Evolutionary conservation across 164 flowering plant genomes (phyloP).

Genomic region (Chloranthus sessilifolius): DNA sequence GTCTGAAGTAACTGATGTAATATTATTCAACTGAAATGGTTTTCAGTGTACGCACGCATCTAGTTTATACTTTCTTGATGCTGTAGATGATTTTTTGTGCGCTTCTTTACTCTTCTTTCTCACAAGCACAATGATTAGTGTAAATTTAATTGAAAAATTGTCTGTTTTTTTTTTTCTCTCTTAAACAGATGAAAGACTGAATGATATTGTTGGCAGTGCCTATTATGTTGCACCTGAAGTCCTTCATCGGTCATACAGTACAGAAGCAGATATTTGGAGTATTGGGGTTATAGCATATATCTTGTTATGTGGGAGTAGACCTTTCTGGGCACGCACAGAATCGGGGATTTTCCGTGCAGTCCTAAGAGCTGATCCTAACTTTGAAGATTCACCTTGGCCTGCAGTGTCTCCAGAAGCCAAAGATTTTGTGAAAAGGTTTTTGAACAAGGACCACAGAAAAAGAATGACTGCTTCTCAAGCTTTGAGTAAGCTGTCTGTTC

Average conservation of each 20-base stretch:
- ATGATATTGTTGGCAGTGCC: slow-evolving; percentile 99
- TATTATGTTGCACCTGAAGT: slow-evolving; percentile 99
- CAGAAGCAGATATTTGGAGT: slow-evolving; percentile 99
- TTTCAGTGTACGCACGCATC: too few relatives aligned
- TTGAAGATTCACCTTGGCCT: slow-evolving; percentile 77
- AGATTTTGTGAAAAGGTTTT: slow-evolving; percentile 57
- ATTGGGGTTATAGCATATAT: slow-evolving; percentile 93
- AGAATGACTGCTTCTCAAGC: slow-evolving; percentile 74
- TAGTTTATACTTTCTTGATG: too few relatives aligned
- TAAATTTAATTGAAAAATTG: too few relatives aligned
- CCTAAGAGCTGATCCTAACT: slow-evolving; percentile 91
- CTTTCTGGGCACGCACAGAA: slow-evolving; percentile 99
- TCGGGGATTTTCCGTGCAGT: slow-evolving; percentile 99
- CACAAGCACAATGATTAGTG: too few relatives aligned
- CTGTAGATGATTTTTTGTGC: too few relatives aligned
- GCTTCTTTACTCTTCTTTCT: too few relatives aligned
- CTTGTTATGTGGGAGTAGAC: slow-evolving; percentile 95
- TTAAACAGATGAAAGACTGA: slow-evolving; percentile 81
- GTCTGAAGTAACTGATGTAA: too few relatives aligned
- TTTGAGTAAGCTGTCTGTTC: slow-evolving; percentile 36
- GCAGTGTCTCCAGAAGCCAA: slow-evolving; percentile 50
- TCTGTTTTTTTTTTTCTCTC: too few relatives aligned
- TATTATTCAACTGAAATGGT: too few relatives aligned
- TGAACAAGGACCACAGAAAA: slow-evolving; percentile 59
- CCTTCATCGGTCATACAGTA: slow-evolving; percentile 85